Evolutionary conservation across 768 basidiomycete genomes (phyloP).

Genomic region (Suillus tomentosus): DNA sequence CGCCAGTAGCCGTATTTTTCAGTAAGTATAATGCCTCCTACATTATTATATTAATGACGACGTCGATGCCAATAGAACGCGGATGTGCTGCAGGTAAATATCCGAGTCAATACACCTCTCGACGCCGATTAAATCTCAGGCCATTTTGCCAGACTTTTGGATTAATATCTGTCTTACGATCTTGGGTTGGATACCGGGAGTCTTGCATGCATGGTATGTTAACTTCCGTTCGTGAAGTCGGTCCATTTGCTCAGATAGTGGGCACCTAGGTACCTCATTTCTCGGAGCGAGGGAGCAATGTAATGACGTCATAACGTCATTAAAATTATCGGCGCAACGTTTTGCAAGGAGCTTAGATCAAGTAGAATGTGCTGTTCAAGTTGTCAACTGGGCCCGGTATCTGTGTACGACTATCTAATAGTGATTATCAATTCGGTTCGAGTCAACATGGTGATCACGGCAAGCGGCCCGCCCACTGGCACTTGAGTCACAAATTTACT

Average conservation of each 20-base stretch:
- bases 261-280: constrained; percentile 25
- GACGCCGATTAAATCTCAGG: neutral
- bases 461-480: too few relatives aligned
- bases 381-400: too few relatives aligned
- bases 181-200: constrained; percentile 54
- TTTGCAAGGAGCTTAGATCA: too few relatives aligned
- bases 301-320: constrained; percentile 2
- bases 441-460: neutral
- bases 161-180: constrained; percentile 42
- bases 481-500: too few relatives aligned
- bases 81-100: constrained; percentile 29
- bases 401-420: too few relatives aligned
- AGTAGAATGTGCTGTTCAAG: neutral
- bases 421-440: too few relatives aligned
- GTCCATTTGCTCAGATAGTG: constrained; percentile 1
- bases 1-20: constrained; percentile 31
- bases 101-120: neutral
- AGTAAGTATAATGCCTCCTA: constrained; percentile 22
- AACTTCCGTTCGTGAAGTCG: neutral
- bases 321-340: too few relatives aligned
- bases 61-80: constrained; percentile 20
- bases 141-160: constrained; percentile 31
- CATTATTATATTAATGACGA: neutral
- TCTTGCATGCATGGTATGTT: constrained; percentile 51
- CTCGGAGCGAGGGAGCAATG: constrained; percentile 25